phyloP scores from a whole-genome alignment of 2,329 filamentous ascomycete species.

The Sarocladium brachiariae region DNA sequence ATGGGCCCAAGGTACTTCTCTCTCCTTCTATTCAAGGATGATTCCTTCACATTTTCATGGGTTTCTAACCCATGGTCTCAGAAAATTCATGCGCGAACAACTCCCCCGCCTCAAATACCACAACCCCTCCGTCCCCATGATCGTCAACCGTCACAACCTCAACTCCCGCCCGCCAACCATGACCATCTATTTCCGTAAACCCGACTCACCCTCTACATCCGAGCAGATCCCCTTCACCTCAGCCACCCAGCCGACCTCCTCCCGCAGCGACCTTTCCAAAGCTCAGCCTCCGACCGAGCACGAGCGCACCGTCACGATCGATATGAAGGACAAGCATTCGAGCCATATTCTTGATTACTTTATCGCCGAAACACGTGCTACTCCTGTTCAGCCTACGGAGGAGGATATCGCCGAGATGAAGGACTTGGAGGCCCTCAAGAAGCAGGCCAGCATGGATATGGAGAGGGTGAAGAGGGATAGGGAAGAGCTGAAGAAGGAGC shows the following conservation, averaged over 20 bases:
- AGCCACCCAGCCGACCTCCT: conserved; percentile 37
- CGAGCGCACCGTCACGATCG: conserved; percentile 47
- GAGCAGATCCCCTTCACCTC: conserved; percentile 22
- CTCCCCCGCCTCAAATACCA: conserved; percentile 88
- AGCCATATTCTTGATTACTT: conserved; percentile 57
- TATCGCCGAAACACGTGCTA: conserved; percentile 55
- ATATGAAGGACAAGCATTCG: conserved; percentile 58
- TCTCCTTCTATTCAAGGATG: background rate
- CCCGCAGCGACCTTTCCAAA: conserved; percentile 38
- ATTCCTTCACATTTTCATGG: no score
- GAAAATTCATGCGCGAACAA: conserved; percentile 81
- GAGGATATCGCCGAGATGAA: conserved; percentile 54
- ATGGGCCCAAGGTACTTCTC: conserved; percentile 59
- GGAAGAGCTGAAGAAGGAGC: conserved; percentile 54
- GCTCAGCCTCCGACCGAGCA: conserved; percentile 40
- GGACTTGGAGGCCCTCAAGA: conserved; percentile 47
- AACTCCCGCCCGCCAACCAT: conserved; percentile 52
- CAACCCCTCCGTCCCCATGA: conserved; percentile 81
- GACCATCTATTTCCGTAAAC: conserved; percentile 56
- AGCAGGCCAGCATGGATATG: conserved; percentile 47
- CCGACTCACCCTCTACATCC: conserved; percentile 19
- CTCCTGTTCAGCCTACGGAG: conserved; percentile 45
- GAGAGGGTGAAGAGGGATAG: conserved; percentile 44
- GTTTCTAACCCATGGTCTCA: conserved; percentile 30
- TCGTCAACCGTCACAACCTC: conserved; percentile 61